Evolutionary conservation across 2,329 filamentous ascomycete species (phyloP), one percentile per base, ranked within the genome.

Genomic region (Aureobasidium lini): DNA sequence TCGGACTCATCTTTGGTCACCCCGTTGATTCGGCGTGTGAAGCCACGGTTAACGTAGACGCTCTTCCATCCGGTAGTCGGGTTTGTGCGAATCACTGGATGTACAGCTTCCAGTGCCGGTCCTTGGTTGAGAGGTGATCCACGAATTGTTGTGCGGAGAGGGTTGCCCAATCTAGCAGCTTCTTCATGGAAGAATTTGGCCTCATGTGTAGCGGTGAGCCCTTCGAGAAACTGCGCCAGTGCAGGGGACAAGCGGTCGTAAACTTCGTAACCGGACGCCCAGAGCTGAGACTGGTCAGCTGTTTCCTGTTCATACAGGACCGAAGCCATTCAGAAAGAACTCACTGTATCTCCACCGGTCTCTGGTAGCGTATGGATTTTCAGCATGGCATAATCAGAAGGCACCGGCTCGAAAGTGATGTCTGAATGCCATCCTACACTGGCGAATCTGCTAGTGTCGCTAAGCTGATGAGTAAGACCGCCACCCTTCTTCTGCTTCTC

Each of bases 21-120:
- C 2, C 81, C 82, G n/a, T 82, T 76, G 50, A 84, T 83, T 62
- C 78, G 77, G 8, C 76, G 81, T 6, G 83, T 79, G 64, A 84
- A 84, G 0, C 80, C 80, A 0, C 80, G 80, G 66, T 82, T 83
- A 69, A 81, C 81, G 70, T 83, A 85, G 1, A 85, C 71, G 7
- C 74, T 76, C 68, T 85, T 84, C 81, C 81, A 84, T 9, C 81
- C 81, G 0, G 83, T 85, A 6, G 84, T 82, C 0, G 83, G 82
- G 65, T 86, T 78, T 0, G 81, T 83, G 18, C 83, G 77, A 44
- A 85, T 71, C 1, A 85, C 71, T 1, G 83, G 83, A 64, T 85
- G 68, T 52, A 78, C 75, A 0, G 80, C 82, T 7, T 75, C 75
- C 34, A 84, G 72, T 3, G 81, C 47, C n/a, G 57, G 57, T 44